Evolutionary conservation across 148 eudicot genomes (phyloP).

Genomic region (Vaccinium darrowii): DNA sequence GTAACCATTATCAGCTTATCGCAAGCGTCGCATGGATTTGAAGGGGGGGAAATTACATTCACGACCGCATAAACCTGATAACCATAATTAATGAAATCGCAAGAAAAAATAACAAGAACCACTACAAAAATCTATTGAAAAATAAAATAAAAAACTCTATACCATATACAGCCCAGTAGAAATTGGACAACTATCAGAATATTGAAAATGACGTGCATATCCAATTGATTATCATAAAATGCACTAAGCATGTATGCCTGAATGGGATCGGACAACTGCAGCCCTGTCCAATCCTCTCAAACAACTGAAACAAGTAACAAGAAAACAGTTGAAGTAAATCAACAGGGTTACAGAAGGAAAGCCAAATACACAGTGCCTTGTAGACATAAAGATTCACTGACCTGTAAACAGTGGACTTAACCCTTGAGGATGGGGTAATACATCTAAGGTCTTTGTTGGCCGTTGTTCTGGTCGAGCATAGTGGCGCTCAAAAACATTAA

Average conservation of each 20-base stretch:
- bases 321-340: too few relatives aligned
- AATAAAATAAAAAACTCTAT: not conserved
- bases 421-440: too few relatives aligned
- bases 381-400: too few relatives aligned
- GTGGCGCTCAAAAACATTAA: too few relatives aligned
- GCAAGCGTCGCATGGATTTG: not conserved
- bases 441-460: too few relatives aligned
- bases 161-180: not conserved
- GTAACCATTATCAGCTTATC: not conserved
- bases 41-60: not conserved
- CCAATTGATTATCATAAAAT: not conserved
- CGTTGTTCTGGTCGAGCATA: too few relatives aligned
- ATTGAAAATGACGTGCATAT: not conserved
- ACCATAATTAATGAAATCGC: not conserved
- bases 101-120: not conserved
- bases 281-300: not conserved
- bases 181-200: not conserved
- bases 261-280: not conserved
- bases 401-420: too few relatives aligned
- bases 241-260: not conserved
- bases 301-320: not conserved
- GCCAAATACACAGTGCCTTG: too few relatives aligned
- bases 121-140: not conserved
- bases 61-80: not conserved
- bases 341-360: too few relatives aligned